Conservation (phyloP, 805 yeast species). For the Yarrowia alimentaria region DNA sequence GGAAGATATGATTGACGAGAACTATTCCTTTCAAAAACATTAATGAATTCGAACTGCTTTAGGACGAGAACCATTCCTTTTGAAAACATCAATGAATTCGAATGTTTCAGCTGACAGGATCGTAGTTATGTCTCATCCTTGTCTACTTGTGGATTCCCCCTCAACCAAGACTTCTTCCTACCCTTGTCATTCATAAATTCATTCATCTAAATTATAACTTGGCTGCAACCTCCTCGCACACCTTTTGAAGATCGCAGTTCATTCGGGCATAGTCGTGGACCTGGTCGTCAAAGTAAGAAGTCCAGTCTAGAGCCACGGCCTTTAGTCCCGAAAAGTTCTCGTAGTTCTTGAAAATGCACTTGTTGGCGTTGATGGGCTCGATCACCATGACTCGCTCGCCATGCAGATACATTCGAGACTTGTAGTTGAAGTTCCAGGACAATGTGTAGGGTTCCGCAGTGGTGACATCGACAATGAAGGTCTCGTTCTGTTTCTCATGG, state of each 20-base stretch:
- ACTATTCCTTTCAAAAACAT: too few species aligned
- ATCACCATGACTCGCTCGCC: constrained; percentile 4
- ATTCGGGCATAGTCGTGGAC: constrained; percentile 10
- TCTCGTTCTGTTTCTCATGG: background rate
- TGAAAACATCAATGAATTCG: too few species aligned
- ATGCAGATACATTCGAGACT: background rate
- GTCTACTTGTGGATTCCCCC: too few species aligned
- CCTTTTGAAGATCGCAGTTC: constrained; percentile 11
- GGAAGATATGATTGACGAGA: too few species aligned
- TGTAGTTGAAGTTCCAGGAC: too few species aligned
- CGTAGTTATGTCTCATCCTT: too few species aligned
- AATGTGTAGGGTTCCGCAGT: too few species aligned
- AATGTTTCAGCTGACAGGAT: too few species aligned
- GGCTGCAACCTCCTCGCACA: background rate
- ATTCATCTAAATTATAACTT: background rate
- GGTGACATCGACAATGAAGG: background rate
- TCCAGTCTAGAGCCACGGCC: constrained; percentile 11
- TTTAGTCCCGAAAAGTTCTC: constrained; percentile 8
- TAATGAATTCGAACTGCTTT: too few species aligned
- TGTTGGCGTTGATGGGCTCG: background rate
- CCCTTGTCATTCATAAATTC: too few species aligned
- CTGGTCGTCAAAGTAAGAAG: background rate
- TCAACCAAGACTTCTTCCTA: too few species aligned
- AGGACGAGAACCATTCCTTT: too few species aligned
- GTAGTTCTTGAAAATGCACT: constrained; percentile 10